These are phyloP conservation scores for Ballota nigra DNA, from an alignment of 257 asterid species.

Conservation along the genomic window DNA sequence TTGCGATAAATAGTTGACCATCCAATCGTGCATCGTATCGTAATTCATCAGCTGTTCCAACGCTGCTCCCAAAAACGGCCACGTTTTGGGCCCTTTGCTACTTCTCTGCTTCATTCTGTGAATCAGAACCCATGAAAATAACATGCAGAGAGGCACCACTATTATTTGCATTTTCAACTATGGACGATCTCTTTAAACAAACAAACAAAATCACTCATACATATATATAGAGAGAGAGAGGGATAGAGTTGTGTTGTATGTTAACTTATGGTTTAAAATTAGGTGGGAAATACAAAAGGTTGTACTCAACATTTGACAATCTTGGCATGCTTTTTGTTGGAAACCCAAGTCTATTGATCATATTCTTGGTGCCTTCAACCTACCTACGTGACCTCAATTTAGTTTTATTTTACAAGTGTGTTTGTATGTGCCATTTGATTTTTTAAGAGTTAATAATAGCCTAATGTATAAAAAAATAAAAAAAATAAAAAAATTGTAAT, in stretches of 20 bases:
- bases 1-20: conserved; percentile 16
- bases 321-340: conserved; percentile 9
- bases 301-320: background rate
- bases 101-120: conserved; percentile 27
- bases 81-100: conserved; percentile 62
- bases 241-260: too few species aligned
- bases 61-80: conserved; percentile 73
- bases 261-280: background rate
- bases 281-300: conserved; percentile 2
- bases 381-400: background rate
- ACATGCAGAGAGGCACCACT: background rate
- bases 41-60: conserved; percentile 45
- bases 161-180: conserved; percentile 18
- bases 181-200: too few species aligned
- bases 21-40: conserved; percentile 56
- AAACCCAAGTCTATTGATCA: background rate
- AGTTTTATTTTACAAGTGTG: background rate
- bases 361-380: conserved; percentile 26
- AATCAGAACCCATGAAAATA: conserved; percentile 30
- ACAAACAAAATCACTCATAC: too few species aligned
- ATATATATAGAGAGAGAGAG: too few species aligned
- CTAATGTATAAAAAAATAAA: too few species aligned
- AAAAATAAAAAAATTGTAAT: too few species aligned
- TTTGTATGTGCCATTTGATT: background rate
- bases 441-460: too few species aligned